Conservation (phyloP, 495 filamentous ascomycete genomes). For the Cetradonia linearis region DNA sequence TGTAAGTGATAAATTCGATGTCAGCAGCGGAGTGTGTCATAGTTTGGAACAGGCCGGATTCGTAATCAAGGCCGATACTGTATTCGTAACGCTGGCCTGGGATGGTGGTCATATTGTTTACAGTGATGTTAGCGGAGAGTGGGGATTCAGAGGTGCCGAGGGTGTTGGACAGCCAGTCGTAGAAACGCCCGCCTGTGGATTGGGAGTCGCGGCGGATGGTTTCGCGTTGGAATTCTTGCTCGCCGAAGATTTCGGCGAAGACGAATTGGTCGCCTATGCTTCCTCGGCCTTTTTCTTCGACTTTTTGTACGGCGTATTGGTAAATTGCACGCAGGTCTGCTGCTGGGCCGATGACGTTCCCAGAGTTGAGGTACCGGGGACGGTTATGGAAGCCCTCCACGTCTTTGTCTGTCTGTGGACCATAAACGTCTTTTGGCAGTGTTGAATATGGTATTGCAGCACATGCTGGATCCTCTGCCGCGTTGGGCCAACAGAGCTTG, state of each 20-base stretch:
- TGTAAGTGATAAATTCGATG: slow-evolving; percentile 40
- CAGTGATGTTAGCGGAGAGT: slow-evolving; percentile 37
- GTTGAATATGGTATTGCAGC: slow-evolving; percentile 44
- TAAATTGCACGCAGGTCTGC: slow-evolving; percentile 44
- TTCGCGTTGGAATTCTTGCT: slow-evolving; percentile 49
- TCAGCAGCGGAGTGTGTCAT: slow-evolving; percentile 35
- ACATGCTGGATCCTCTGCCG: slow-evolving; percentile 41
- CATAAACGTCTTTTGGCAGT: slow-evolving; percentile 48
- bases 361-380: slow-evolving; percentile 43
- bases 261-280: slow-evolving; percentile 39
- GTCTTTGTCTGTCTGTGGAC: slow-evolving; percentile 41
- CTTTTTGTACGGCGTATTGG: slow-evolving; percentile 35
- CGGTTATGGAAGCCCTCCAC: slow-evolving; percentile 39
- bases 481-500: slow-evolving; percentile 45
- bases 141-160: slow-evolving; percentile 37
- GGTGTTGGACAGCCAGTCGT: slow-evolving; percentile 37
- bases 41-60: slow-evolving; percentile 46
- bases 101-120: slow-evolving; percentile 31
- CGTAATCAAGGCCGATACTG: slow-evolving; percentile 49
- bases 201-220: slow-evolving; percentile 33
- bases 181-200: slow-evolving; percentile 30
- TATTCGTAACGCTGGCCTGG: slow-evolving; percentile 43
- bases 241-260: slow-evolving; percentile 47
- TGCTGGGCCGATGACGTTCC: slow-evolving; percentile 43
- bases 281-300: slow-evolving; percentile 32